These are phyloP conservation scores for Leptographium lundbergii DNA, from an alignment of 2,329 filamentous ascomycete species.

Conservation along the genomic window DNA sequence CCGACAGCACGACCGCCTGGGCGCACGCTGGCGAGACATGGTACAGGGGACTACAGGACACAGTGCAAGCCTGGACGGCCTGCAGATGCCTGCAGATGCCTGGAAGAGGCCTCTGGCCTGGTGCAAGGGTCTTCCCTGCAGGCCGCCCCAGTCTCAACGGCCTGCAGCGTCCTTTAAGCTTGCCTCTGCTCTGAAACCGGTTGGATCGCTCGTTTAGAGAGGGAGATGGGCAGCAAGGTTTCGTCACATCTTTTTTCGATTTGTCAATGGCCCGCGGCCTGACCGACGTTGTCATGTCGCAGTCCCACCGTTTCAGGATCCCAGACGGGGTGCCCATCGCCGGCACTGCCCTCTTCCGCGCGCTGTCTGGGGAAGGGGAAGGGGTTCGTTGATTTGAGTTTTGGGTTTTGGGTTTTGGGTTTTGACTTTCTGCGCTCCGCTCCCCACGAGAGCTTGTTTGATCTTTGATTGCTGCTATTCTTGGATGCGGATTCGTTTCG, in stretches of 20 bases:
- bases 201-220: neutral
- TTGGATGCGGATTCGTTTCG: neutral
- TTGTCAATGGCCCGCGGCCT: neutral
- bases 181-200: neutral
- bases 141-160: neutral
- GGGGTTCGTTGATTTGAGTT: neutral
- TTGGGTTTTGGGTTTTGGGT: neutral
- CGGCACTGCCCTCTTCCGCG: neutral
- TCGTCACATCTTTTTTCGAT: neutral
- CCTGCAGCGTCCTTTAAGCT: neutral
- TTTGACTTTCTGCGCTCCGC: neutral
- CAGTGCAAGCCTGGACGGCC: no score
- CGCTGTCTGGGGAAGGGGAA: neutral
- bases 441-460: neutral
- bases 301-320: neutral
- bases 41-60: neutral
- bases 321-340: neutral
- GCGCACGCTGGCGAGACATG: no score
- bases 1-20: no score
- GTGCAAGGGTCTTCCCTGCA: neutral
- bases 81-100: no score
- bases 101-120: no score
- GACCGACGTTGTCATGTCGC: neutral
- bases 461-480: neutral
- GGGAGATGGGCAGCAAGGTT: neutral